Conservation (phyloP, 352 stramenopile genomes). For the Globisporangium iwayamae region DNA sequence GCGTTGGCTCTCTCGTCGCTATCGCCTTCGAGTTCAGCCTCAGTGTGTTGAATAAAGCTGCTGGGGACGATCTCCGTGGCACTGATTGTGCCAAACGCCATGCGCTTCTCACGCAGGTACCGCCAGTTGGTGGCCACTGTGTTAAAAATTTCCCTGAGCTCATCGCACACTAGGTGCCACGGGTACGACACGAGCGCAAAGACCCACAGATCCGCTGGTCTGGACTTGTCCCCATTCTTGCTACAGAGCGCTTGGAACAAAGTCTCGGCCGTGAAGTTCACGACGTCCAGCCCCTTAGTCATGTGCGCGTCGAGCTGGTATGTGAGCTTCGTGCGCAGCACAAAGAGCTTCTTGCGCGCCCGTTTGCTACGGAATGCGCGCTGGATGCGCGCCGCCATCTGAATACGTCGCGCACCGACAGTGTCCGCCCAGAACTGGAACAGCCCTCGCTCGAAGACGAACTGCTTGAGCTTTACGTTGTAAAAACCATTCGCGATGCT, state of each 20-base stretch:
- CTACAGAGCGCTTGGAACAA: constrained; percentile 16
- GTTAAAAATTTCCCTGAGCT: constrained; percentile 17
- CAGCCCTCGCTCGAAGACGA: constrained; percentile 26
- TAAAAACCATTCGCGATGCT: constrained; percentile 19
- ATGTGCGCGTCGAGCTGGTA: constrained; percentile 32
- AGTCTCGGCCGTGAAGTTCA: constrained; percentile 8
- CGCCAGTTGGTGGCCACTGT: constrained; percentile 34
- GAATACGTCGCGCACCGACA: constrained; percentile 19
- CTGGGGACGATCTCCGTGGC: constrained; percentile 20
- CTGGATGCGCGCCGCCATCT: constrained; percentile 37
- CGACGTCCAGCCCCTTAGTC: constrained; percentile 17
- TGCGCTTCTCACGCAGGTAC: constrained; percentile 23
- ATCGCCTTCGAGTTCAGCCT: neutral
- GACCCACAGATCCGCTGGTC: constrained; percentile 22
- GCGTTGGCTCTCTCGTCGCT: neutral
- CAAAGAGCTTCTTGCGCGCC: constrained; percentile 28
- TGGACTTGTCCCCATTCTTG: neutral
- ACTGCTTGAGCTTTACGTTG: constrained; percentile 15
- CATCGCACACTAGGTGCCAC: constrained; percentile 21
- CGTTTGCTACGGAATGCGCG: constrained; percentile 22
- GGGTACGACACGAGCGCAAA: constrained; percentile 35
- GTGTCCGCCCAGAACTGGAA: constrained; percentile 32
- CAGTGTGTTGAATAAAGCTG: neutral
- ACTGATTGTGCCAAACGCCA: constrained; percentile 25
- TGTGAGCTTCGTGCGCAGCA: constrained; percentile 28